Percentiles rank a stretch among this genome's conserved stretches.
Evolutionary conservation across 2,329 filamentous ascomycete genomes (phyloP).

Genomic region (Colletotrichum paranaense): DNA sequence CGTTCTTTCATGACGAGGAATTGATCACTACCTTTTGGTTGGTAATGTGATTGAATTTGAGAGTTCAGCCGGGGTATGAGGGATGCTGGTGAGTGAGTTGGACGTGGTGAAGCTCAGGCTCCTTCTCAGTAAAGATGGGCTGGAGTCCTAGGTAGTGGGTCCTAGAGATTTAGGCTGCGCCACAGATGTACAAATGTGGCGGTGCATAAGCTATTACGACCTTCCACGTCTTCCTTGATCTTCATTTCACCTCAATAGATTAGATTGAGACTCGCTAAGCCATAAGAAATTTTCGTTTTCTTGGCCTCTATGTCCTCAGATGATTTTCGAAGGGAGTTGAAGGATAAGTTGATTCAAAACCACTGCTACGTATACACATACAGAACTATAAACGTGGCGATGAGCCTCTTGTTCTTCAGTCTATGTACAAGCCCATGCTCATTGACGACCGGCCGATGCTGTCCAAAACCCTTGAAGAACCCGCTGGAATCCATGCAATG

Average conservation of each 20-base stretch:
- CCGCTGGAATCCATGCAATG: slow-evolving; percentile 34
- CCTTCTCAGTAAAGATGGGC: neutral
- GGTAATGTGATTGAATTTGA: neutral
- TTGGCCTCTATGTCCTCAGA: neutral
- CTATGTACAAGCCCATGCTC: slow-evolving; percentile 31
- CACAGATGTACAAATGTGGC: slow-evolving; percentile 12
- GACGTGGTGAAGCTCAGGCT: neutral
- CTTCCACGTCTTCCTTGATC: neutral
- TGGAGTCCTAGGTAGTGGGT: slow-evolving; percentile 7
- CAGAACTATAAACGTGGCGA: slow-evolving; percentile 32
- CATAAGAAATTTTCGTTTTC: neutral
- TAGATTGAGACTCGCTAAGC: neutral
- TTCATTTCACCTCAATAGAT: neutral
- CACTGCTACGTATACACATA: slow-evolving; percentile 23
- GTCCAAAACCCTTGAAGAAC: slow-evolving; percentile 16
- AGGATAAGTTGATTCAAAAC: neutral
- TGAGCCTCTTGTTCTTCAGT: slow-evolving; percentile 35
- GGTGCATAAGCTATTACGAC: neutral
- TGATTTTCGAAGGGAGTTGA: neutral
- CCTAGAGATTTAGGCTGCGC: slow-evolving; percentile 6
- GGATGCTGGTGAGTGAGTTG: neutral
- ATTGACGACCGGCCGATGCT: slow-evolving; percentile 23
- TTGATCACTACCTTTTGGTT: neutral
- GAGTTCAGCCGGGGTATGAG: neutral
- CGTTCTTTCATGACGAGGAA: neutral